Evolutionary conservation across 2,329 filamentous ascomycete genomes (phyloP).

Genomic region (Botrytis squamosa): DNA sequence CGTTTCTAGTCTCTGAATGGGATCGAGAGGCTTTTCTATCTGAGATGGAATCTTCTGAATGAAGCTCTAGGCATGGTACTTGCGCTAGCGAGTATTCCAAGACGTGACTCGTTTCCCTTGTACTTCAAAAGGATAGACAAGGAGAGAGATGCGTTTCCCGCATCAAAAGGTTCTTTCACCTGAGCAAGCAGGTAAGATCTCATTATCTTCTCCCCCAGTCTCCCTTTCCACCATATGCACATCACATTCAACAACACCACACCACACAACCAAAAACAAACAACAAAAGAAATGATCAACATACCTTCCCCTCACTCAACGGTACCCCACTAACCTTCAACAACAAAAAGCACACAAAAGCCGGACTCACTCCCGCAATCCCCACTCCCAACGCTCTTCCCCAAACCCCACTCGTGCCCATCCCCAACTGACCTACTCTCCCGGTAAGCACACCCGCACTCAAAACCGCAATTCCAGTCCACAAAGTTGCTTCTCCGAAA

Average conservation of each 20-base stretch:
- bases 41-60: background rate
- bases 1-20: background rate
- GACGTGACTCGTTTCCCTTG: no score
- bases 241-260: background rate
- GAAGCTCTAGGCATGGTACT: background rate
- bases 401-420: conserved; percentile 50
- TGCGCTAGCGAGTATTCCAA: background rate
- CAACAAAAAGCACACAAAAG: conserved; percentile 62
- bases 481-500: conserved; percentile 69
- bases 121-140: background rate
- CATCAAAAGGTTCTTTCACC: background rate
- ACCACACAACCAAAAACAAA: background rate
- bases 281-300: background rate
- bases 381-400: conserved; percentile 47
- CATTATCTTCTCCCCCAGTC: background rate
- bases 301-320: conserved; percentile 59
- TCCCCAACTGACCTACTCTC: conserved; percentile 53
- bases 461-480: conserved; percentile 63
- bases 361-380: conserved; percentile 53
- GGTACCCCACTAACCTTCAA: conserved; percentile 64
- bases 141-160: background rate
- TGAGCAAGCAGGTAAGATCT: background rate
- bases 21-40: background rate
- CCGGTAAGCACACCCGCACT: conserved; percentile 56
- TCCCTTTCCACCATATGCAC: background rate